Percentiles rank a stretch among this genome's conserved stretches.
Conservation (phyloP, 352 stramenopile species). For the Globisporangium alternatum region DNA sequence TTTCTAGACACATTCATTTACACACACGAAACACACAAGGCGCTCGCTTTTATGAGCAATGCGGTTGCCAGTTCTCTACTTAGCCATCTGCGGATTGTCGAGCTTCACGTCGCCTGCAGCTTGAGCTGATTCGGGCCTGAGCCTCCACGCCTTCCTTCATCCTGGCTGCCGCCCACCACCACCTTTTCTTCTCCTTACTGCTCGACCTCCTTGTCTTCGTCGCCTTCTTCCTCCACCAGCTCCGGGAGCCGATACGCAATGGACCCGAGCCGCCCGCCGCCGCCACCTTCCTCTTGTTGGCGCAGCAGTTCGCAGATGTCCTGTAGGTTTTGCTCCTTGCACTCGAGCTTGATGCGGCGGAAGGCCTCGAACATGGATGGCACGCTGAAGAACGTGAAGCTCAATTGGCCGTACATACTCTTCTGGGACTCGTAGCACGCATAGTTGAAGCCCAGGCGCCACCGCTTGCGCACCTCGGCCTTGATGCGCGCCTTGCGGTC, state of each 20-base stretch:
- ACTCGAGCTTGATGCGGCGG: conserved; percentile 29
- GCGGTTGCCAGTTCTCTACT: no score
- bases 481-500: conserved; percentile 41
- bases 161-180: not conserved
- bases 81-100: no score
- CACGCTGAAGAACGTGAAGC: conserved; percentile 44
- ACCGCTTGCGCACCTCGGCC: conserved; percentile 34
- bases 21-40: no score
- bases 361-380: conserved; percentile 53
- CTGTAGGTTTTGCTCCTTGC: conserved; percentile 11
- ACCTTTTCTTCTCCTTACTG: not conserved
- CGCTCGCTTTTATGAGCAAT: no score
- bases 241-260: conserved; percentile 23
- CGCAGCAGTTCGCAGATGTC: conserved; percentile 20
- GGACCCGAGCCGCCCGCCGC: conserved; percentile 7
- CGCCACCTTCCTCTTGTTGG: conserved; percentile 20
- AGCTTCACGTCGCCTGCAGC: no score
- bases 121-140: no score
- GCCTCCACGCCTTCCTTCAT: not conserved
- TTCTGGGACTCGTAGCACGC: conserved; percentile 52
- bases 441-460: conserved; percentile 54
- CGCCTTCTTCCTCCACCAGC: conserved; percentile 23
- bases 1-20: no score
- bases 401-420: conserved; percentile 34
- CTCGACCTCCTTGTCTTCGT: conserved; percentile 8